Conservation (phyloP, 108 stramenopile species). For the Skeletonema marinoi region DNA sequence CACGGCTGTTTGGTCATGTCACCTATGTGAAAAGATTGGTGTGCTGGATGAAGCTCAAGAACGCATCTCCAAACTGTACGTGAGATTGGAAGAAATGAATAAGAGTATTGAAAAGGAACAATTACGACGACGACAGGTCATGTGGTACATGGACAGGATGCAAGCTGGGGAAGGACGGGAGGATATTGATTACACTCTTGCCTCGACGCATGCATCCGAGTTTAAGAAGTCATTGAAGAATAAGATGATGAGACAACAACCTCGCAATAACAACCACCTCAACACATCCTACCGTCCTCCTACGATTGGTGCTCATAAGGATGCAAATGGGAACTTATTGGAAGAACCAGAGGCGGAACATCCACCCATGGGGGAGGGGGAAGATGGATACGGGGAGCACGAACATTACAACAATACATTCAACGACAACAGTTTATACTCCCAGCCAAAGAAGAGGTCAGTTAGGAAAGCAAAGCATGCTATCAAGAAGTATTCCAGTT, state of each 20-base stretch:
- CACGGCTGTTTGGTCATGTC: constrained; percentile 53
- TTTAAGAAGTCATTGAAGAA: constrained; percentile 41
- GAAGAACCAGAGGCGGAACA: constrained; percentile 31
- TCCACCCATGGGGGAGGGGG: constrained; percentile 5
- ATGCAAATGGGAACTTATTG: constrained; percentile 11
- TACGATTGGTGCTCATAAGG: constrained; percentile 38
- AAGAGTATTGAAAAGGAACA: constrained; percentile 74
- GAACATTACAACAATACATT: neutral
- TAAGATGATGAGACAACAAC: neutral
- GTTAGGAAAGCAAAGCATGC: constrained; percentile 70
- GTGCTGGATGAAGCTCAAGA: constrained; percentile 75
- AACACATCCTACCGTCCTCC: constrained; percentile 21
- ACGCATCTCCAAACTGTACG: constrained; percentile 68
- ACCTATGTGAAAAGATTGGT: constrained; percentile 68
- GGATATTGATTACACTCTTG: constrained; percentile 88
- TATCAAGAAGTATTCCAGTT: constrained; percentile 66
- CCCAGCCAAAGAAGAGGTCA: neutral
- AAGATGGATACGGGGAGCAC: constrained; percentile 1
- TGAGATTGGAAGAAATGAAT: constrained; percentile 76
- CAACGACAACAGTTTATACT: neutral
- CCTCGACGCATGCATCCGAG: constrained; percentile 51
- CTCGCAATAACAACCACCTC: neutral
- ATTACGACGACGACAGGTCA: constrained; percentile 67
- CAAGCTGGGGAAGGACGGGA: constrained; percentile 73
- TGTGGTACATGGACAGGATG: constrained; percentile 86